Percentiles rank a stretch among this genome's conserved stretches.
These are phyloP conservation scores for Symbiotaphrina buchneri DNA, from an alignment of 495 filamentous ascomycete genomes.

Conservation along the genomic window DNA sequence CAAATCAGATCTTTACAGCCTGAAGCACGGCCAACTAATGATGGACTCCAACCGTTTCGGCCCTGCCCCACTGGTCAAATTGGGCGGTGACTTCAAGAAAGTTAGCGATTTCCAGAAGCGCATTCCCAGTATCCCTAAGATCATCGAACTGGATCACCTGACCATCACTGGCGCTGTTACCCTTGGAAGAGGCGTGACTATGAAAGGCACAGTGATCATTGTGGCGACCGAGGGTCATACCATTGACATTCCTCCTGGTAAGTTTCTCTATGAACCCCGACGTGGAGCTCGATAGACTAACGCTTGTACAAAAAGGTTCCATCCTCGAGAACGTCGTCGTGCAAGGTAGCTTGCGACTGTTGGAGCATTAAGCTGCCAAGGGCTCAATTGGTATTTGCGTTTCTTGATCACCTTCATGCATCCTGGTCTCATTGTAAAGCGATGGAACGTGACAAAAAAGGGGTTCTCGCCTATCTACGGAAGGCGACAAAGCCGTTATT, in stretches of 20 bases:
- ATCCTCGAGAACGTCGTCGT: constrained; percentile 98
- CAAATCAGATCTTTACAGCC: constrained; percentile 99
- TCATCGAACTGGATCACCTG: constrained; percentile 92
- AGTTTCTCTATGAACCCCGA: too few relatives aligned
- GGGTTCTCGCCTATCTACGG: too few relatives aligned
- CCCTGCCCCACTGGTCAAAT: constrained; percentile 97
- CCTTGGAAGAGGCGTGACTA: constrained; percentile 76
- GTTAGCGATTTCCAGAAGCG: constrained; percentile 98
- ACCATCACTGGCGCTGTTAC: constrained; percentile 96
- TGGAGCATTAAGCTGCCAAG: constrained; percentile 70
- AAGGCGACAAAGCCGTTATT: too few relatives aligned
- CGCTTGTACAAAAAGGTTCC: too few relatives aligned
- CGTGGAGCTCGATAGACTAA: too few relatives aligned
- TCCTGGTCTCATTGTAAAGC: too few relatives aligned
- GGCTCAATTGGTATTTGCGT: too few relatives aligned
- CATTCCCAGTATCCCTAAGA: constrained; percentile 89
- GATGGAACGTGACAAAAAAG: too few relatives aligned
- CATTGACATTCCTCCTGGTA: constrained; percentile 90
- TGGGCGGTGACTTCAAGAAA: constrained; percentile 99
- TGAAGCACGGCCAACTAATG: constrained; percentile 94
- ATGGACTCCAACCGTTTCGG: constrained; percentile 94
- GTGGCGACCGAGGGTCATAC: constrained; percentile 94
- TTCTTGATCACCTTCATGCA: too few relatives aligned
- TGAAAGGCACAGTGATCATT: constrained; percentile 99
- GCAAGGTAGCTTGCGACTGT: constrained; percentile 84